phyloP scores from a whole-genome alignment of 305 asterid species.

The Solanum chacoense region DNA sequence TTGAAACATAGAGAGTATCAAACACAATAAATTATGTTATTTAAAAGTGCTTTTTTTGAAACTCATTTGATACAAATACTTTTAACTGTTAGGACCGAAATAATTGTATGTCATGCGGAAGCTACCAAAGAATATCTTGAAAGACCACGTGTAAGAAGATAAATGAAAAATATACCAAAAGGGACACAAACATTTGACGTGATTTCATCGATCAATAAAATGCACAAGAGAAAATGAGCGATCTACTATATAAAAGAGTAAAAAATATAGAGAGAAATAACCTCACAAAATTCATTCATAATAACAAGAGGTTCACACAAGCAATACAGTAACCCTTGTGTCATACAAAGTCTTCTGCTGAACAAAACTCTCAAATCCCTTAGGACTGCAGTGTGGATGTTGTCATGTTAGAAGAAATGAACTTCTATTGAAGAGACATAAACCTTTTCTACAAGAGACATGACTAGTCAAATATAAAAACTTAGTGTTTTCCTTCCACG shows the following conservation, averaged over 20 bases:
- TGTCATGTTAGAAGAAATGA: neutral
- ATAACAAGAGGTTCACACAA: neutral
- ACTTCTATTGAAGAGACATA: neutral
- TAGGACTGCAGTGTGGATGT: neutral
- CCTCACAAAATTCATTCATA: neutral
- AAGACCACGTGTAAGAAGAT: neutral
- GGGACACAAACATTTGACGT: neutral
- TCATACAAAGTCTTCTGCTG: neutral
- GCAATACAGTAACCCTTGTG: neutral
- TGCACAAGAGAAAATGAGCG: neutral
- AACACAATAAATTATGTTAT: neutral
- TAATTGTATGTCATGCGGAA: neutral
- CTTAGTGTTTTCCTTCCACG: neutral
- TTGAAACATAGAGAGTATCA: neutral
- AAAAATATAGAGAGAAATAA: neutral
- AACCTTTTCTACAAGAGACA: neutral
- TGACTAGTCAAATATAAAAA: neutral
- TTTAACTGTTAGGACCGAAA: neutral
- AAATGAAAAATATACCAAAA: neutral
- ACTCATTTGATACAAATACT: neutral
- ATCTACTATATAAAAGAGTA: neutral
- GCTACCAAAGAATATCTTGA: neutral
- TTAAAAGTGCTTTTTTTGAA: neutral
- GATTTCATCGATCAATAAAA: neutral
- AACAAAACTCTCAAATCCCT: neutral